Base-by-base conservation (phyloP, 2,329 filamentous ascomycete species). In the Fusarium sacchari region DNA sequence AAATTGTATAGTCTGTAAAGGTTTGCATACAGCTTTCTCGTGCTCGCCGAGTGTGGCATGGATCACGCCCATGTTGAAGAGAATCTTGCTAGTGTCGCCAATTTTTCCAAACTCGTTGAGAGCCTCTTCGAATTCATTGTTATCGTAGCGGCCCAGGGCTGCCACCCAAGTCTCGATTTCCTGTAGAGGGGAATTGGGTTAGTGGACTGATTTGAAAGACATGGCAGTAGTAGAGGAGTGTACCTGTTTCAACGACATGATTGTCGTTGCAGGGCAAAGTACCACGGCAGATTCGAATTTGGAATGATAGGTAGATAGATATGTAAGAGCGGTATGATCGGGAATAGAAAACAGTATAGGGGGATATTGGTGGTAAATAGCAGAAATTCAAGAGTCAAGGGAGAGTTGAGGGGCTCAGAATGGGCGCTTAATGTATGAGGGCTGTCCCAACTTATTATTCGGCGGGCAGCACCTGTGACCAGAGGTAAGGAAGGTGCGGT, bases 91-190 rank as follows among this genome's bases (percentile, higher is more conserved):
- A 0, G 96, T 99, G 82, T 98, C 96, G 70, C 93, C 89, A 79
- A 99, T 97, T 76, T 88, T 90, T 72, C 94, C 93, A 80, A 99
- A 98, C 69, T 93, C 90, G 77, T 88, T 89, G 72, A 98, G 85
- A 34, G 96, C 91, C 75, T 96, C 93, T 79, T 98, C 96, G 84
- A 97, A 98, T 80, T 99, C 94, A 84, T 97, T 97, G 85, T 96
- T 96, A 85, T 99, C 96, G 86, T 99, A 99, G 81, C 92, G 92
- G 78, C 87, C 91, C 62, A 99, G 90, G 83, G 96, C 96, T 82
- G 92, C 88, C 76, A 98, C 96, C 96, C 96, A 99, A 56, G 94
- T 97, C 86, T 98, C 96, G 83, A 99, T 99, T 93, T 99, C 96
- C 95, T 97, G 73, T 68, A 43, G 47, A 13, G 44, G 60, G n/a